phyloP scores from a whole-genome alignment of 371 early-diverging fungal species.

The Haplosporangium sp. region DNA sequence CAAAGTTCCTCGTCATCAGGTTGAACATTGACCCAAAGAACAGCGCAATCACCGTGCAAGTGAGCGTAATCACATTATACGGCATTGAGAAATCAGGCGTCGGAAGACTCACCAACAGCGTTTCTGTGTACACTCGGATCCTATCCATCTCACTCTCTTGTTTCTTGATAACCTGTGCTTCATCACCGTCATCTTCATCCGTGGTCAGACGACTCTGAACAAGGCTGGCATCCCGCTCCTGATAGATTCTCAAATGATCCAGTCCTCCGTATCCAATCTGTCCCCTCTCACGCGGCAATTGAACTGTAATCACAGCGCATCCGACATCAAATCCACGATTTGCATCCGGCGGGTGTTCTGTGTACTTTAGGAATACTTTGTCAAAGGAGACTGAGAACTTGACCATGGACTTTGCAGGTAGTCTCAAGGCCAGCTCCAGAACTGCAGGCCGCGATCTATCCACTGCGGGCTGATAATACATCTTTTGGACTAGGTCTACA shows the following conservation, averaged over 20 bases:
- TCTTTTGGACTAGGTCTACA: conserved; percentile 60
- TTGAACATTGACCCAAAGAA: conserved; percentile 96
- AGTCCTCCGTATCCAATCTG: conserved; percentile 39
- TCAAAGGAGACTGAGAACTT: conserved; percentile 84
- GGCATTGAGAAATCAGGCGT: conserved; percentile 99
- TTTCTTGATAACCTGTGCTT: not conserved
- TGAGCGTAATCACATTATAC: conserved; percentile 97
- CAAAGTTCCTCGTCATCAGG: conserved; percentile 75
- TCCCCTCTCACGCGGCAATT: conserved; percentile 38
- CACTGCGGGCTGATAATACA: conserved; percentile 78
- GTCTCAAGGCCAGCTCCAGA: conserved; percentile 74
- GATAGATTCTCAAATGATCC: conserved; percentile 41
- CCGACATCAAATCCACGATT: conserved; percentile 96
- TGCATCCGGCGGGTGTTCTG: conserved; percentile 97
- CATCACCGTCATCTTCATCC: not conserved
- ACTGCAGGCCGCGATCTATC: conserved; percentile 86
- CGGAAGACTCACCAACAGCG: conserved; percentile 85
- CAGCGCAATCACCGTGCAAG: conserved; percentile 93
- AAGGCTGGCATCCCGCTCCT: conserved; percentile 34
- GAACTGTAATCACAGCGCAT: conserved; percentile 57
- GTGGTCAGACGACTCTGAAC: conserved; percentile 9
- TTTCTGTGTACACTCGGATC: conserved; percentile 83
- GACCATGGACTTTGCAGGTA: conserved; percentile 78
- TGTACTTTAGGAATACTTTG: conserved; percentile 90
- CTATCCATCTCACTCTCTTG: conserved; percentile 22